Evolutionary conservation across 805 yeast species (phyloP), one percentile per base, ranked within the genome.

Genomic region (Hanseniaspora guilliermondii): DNA sequence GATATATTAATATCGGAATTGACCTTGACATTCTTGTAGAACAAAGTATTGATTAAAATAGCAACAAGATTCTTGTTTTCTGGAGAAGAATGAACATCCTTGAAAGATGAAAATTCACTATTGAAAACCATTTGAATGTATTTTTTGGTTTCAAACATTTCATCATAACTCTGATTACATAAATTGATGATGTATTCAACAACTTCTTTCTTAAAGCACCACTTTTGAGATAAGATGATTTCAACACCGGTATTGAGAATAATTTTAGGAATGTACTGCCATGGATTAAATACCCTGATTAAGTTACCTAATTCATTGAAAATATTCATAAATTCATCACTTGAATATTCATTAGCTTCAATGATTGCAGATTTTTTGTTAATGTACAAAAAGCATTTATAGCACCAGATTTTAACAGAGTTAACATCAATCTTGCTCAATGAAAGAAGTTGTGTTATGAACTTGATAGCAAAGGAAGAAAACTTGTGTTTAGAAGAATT

Each of bases 161-260:
- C 65, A 39, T 64, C 68, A 1, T 67, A 60, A 1, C 74, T 74
- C 2, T 71, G 59, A 39, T 73, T 56, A 16, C 79, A 60, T 7
- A 73, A 19, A 1, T 77, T 57, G 39, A 68, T 59, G 3, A 71
- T 68, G 61, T 81, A 77, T 40, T 73, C 70, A 59, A 85, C 61
- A n/a, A 77, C 70, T 0, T 57, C 56, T 2, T 61, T 64, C 27
- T 72, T 59, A 14, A 60, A 58, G 1, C 77, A 61, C 83, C 87
- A 83, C 36, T 63, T 60, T 2, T 68, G 65, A 1, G 70, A 69
- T 30, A 83, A 68, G 11, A 83, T 61, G 3, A 76, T 85, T 62
- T 85, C 88, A 32, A 83, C 62, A 57, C 84, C 86, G 0, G 91
- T 70, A 58, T 82, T 79, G 14, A 83, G 56, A 53, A 80, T 69